Percentiles rank a stretch among this genome's conserved stretches.
phyloP scores from a whole-genome alignment of 2,329 filamentous ascomycete species.

The Nannizzia gypsea region DNA sequence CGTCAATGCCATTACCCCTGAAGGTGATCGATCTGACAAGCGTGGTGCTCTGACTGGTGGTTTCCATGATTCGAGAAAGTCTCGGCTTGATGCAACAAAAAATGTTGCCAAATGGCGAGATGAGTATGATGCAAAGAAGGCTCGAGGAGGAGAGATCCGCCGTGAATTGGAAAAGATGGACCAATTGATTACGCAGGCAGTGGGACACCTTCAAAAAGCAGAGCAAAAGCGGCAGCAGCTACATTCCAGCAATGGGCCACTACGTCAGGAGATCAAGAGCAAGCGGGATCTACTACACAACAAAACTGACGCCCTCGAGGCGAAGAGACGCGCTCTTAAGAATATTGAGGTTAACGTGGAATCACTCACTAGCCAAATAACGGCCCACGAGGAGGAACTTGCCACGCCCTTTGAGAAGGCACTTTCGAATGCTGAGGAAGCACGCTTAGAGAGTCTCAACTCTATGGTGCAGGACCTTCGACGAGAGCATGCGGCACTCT shows the following conservation, averaged over 20 bases:
- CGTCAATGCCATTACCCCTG: conserved; percentile 83
- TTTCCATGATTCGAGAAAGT: conserved; percentile 76
- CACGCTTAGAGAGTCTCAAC: conserved; percentile 60
- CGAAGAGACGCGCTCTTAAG: conserved; percentile 52
- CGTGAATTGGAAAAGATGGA: conserved; percentile 64
- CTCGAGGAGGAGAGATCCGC: conserved; percentile 54
- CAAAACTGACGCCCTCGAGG: conserved; percentile 60
- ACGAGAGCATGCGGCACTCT: conserved; percentile 63
- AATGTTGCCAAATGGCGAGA: conserved; percentile 62
- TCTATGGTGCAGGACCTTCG: conserved; percentile 60
- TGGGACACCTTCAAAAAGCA: conserved; percentile 70
- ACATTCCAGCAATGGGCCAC: conserved; percentile 68
- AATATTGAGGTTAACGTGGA: conserved; percentile 65
- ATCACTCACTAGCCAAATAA: conserved; percentile 61
- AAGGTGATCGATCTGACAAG: conserved; percentile 90
- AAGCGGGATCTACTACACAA: conserved; percentile 66
- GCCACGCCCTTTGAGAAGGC: conserved; percentile 85
- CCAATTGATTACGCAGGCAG: conserved; percentile 78
- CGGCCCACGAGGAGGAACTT: conserved; percentile 68
- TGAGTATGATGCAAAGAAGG: conserved; percentile 57
- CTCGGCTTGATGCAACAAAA: conserved; percentile 73
- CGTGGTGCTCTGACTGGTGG: conserved; percentile 91
- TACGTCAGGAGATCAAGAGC: conserved; percentile 62
- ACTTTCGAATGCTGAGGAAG: conserved; percentile 69
- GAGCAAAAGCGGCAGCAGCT: conserved; percentile 67